Base-by-base conservation (phyloP, 139 green algal genomes). In the Eudorina sp. region DNA sequence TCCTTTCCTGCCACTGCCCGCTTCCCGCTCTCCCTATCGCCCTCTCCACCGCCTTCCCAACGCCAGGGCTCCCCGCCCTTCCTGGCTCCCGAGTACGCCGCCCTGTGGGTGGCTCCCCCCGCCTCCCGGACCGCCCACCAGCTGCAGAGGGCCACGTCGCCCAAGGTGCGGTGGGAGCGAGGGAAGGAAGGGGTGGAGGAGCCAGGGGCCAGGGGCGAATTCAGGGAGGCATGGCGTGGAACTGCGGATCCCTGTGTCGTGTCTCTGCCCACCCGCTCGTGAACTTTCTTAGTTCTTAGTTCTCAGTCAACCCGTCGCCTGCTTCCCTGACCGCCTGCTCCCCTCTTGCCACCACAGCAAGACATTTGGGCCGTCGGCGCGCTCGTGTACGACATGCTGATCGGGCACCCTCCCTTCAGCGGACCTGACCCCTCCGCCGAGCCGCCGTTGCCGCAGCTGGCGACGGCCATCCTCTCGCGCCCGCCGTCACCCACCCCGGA, bases 51-150 rank as follows among this genome's bases (percentile, higher is more conserved):
- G n/a, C n/a, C n/a, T n/a, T n/a, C n/a, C n/a, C n/a, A n/a, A n/a
- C n/a, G n/a, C 11, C 51, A 84, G 76, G 76, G 76, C 34, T 72
- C 53, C 5, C 53, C 53, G 7, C 76, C 76, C 21, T 84, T 84
- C 36, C 76, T 84, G 53, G 76, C 76, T 5, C 76, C 76, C 34
- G 76, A 84, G 29, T 84, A 84, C 23, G 76, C 76, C 23, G 76
- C 29, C 41, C 76, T 84, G 53, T 84, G 76, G 76, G 2, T 53
- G 9, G 45, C 51, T 19, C 75, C 75, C 3, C 5, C 31, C n/a
- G 36, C 1, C 34, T 23, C 9, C 45, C 53, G 51, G 21, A 72
- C 53, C 27, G 14, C 31, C n/a, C 34, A 53, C 7, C 76, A n/a
- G 76, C 51, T 84, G 34, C 53, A 53, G 76, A 19, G 0, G 3